phyloP scores from a whole-genome alignment of 495 filamentous ascomycete genomes.

The Neurospora pannonica region DNA sequence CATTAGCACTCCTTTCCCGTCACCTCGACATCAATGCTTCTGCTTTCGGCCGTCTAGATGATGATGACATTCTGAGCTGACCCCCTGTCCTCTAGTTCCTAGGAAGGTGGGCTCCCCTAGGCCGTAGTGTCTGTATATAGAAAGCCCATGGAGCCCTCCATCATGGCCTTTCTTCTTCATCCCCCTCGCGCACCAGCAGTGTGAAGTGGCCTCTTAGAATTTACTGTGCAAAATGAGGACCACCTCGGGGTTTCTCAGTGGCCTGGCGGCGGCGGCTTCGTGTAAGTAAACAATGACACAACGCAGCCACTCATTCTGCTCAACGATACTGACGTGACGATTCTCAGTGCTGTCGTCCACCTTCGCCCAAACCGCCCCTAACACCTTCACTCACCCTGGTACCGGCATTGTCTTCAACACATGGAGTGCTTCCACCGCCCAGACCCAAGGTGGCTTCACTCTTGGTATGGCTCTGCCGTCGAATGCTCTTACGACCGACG shows the following conservation, averaged over 20 bases:
- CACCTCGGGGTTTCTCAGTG: slow-evolving; percentile 12
- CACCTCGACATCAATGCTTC: neutral
- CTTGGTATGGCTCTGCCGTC: slow-evolving; percentile 49
- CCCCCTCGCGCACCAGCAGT: slow-evolving; percentile 3
- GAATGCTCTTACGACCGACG: slow-evolving; percentile 39
- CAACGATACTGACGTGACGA: neutral
- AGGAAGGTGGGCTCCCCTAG: neutral
- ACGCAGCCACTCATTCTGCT: neutral
- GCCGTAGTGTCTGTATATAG: neutral
- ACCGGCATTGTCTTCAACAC: slow-evolving; percentile 40
- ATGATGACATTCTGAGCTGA: neutral
- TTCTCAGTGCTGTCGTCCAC: slow-evolving; percentile 16
- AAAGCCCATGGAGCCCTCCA: slow-evolving; percentile 3
- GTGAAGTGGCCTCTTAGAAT: slow-evolving; percentile 1
- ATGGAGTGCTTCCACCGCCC: slow-evolving; percentile 19
- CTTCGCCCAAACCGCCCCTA: slow-evolving; percentile 15
- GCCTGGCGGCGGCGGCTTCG: slow-evolving; percentile 18
- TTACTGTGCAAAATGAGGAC: slow-evolving; percentile 16
- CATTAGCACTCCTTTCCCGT: neutral
- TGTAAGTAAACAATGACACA: slow-evolving; percentile 12
- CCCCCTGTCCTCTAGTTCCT: neutral
- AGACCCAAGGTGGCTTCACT: slow-evolving; percentile 33
- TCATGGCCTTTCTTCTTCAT: neutral
- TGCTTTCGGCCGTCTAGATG: neutral
- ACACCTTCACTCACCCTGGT: slow-evolving; percentile 31